These are phyloP conservation scores for Mycena venus DNA, from an alignment of 768 basidiomycete genomes.

Conservation along the genomic window DNA sequence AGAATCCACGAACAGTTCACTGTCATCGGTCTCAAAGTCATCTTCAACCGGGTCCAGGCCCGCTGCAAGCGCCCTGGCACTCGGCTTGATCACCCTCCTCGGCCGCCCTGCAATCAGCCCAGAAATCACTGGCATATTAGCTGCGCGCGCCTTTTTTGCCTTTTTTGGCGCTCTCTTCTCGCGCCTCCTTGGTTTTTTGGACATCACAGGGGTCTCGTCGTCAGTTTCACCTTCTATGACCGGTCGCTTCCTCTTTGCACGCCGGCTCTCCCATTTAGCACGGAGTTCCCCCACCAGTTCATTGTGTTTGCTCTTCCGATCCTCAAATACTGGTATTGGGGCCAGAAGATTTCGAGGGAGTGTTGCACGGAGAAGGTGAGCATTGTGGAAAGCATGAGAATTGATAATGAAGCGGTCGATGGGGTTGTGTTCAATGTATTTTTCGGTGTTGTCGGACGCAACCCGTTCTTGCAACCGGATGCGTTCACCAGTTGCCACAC, in stretches of 20 bases:
- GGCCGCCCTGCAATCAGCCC: background rate
- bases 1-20: background rate
- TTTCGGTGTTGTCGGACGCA: constrained; percentile 3
- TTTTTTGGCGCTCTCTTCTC: background rate
- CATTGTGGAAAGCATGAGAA: constrained; percentile 31
- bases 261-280: background rate
- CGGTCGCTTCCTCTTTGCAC: background rate
- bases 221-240: background rate
- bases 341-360: background rate
- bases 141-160: too few species aligned
- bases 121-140: too few species aligned
- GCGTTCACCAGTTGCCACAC: constrained; percentile 18
- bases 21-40: background rate
- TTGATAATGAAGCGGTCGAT: constrained; percentile 37
- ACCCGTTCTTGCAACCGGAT: constrained; percentile 32
- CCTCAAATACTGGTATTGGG: background rate
- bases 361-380: too few species aligned
- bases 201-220: background rate
- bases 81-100: background rate
- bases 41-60: background rate
- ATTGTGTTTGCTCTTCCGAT: background rate
- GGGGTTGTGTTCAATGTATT: constrained; percentile 24
- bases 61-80: background rate
- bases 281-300: background rate
- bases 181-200: background rate